Base-by-base conservation (phyloP, 2,329 filamentous ascomycete species). In the Rhynchosporium graminicola region DNA sequence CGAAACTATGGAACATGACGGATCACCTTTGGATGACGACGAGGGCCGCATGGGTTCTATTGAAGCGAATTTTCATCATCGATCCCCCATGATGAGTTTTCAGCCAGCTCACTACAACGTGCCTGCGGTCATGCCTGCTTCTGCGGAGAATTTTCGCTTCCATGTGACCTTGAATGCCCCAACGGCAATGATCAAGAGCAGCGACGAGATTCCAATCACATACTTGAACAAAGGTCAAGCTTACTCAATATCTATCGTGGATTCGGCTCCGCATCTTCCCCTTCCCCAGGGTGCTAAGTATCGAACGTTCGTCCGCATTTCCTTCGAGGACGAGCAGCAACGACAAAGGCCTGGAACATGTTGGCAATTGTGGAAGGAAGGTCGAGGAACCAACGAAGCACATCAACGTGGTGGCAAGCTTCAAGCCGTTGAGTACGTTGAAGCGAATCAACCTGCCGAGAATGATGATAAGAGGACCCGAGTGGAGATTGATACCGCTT, bases 201-300 rank as follows among this genome's bases (percentile, higher is more conserved):
- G 87, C 1, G 90, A 96, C 64, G 94, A 98, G 75, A 96, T 98
- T 29, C 95, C 95, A 0, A 86, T 98, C n/a, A 97, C 94, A 0
- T 99, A 99, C 74, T 83, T 99, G 20, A 99, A 99, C 79, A 98
- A 98, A 77, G 93, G 94, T 29, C 94, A 98, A 74, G 91, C 92
- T 15, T 99, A 99, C 75, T 90, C 91, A 0, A 80, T 99, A 20
- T 90, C 90, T 2, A 84, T 99, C 33, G 80, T 90, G 52, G 95
- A 99, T 73, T 95, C 90, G 0, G 80, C 82, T 5, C 84, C 89
- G 1, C 80, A 82, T 1, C 77, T 87, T 4, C 82, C 85, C 2
- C 78, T 83, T 40, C 75, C 79, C 0, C 83, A 83, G 4, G 87
- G 86, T 8, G 80, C 88, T 13, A 89, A 84, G 68, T 97, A 97